Conservation (phyloP, 805 yeast species). For the Starmerella scarabaei region DNA sequence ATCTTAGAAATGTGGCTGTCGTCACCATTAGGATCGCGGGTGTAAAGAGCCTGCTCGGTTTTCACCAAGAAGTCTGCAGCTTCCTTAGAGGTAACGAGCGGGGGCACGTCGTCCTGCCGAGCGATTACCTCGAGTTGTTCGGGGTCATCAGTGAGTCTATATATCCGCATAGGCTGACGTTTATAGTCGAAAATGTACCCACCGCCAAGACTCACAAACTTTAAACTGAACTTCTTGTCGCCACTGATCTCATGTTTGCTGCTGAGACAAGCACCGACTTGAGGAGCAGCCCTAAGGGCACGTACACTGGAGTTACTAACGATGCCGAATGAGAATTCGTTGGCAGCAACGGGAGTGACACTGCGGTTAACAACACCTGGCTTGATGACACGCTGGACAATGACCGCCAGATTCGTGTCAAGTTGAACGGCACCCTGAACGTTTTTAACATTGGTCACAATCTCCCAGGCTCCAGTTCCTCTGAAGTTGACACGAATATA, state of each 20-base stretch:
- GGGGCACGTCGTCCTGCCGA: not conserved
- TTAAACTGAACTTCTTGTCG: conserved; percentile 6
- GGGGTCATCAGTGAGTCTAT: not conserved
- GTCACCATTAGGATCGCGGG: conserved; percentile 18
- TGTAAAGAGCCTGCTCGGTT: conserved; percentile 15
- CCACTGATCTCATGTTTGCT: conserved; percentile 9
- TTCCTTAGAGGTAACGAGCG: conserved; percentile 1
- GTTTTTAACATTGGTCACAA: conserved; percentile 10
- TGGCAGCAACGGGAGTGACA: not conserved
- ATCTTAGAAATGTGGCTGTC: conserved; percentile 11
- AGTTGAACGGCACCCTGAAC: conserved; percentile 10
- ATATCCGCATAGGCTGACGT: conserved; percentile 14
- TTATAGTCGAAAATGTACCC: conserved; percentile 13
- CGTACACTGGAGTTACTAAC: conserved; percentile 10
- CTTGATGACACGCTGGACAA: conserved; percentile 2
- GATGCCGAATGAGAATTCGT: conserved; percentile 4
- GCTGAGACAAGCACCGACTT: conserved; percentile 10
- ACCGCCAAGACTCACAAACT: conserved; percentile 10
- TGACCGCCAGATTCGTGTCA: conserved; percentile 5
- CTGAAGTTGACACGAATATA: conserved; percentile 14
- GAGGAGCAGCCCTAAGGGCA: conserved; percentile 7
- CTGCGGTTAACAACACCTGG: not conserved
- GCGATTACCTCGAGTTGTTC: not conserved
- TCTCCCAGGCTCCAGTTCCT: conserved; percentile 11
- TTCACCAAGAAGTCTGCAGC: conserved; percentile 13